Evolutionary conservation across 257 asterid species (phyloP), one percentile per base, ranked within the genome.

Genomic region (Thymus mandschuricus): DNA sequence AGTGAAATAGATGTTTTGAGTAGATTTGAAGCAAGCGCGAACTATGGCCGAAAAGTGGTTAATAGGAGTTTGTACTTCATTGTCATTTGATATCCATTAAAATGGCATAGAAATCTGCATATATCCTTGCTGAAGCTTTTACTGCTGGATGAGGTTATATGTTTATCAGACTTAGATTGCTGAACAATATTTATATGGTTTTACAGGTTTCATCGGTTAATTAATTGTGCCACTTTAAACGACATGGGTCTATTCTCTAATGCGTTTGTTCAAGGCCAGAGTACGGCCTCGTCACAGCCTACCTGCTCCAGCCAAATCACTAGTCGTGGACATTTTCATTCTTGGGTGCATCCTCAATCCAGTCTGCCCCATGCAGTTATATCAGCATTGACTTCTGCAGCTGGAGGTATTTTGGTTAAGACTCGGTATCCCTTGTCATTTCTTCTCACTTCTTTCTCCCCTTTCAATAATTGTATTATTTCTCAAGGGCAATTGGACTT

Each of bases 261-360:
- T 33, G 83, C 58, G 66, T 81, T 76, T 60, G 61, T 43, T 52
- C 81, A 31, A 51, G 68, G 57, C 43, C 84, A 78, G 72, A 78
- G 62, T 68, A 68, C 31, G 75, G 59, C 76, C 69, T 72, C 81
- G 41, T 56, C 83, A 64, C 82, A 76, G 75, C 75, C 84, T 71
- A 59, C 75, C 71, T 86, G 85, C 60, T 60, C 75, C 27, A 52
- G 81, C 52, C 78, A 75, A 61, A 58, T 41, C 41, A 66, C 60
- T 21, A 73, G 71, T 60, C 68, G 40, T 46, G 77, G 79, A 72
- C 55, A 54, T 50, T 71, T 82, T 51, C 81, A 77, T 83, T 91
- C 97, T 63, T 95, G 99, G 98, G 84, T 89, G 86, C 87, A 89
- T 77, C 99, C 99, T 31, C 97, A 95, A 77, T 89, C 89, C 75